A percentile compares a stretch with the other conserved stretches of the same genome.
Evolutionary conservation across 768 basidiomycete genomes (phyloP).

Genomic region (Leccinellum albellum): DNA sequence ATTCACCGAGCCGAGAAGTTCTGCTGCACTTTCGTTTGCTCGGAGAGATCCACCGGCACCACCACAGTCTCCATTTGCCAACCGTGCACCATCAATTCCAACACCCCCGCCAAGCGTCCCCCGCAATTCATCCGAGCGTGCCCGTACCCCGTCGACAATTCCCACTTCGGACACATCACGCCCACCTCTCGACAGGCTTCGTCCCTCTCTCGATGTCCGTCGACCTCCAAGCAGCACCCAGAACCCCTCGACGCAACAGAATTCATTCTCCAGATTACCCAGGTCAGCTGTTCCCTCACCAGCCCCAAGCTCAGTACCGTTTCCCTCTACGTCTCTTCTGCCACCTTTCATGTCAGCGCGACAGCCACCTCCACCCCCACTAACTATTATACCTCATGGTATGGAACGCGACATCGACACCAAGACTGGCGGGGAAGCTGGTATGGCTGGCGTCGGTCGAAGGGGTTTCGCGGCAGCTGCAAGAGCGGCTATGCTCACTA

Average conservation of each 20-base stretch:
- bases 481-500: conserved; percentile 52
- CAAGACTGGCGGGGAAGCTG: conserved; percentile 70
- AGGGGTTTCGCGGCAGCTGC: conserved; percentile 77
- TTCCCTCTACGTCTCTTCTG: conserved; percentile 9
- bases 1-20: conserved; percentile 15
- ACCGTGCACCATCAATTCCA: conserved; percentile 9
- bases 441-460: conserved; percentile 90
- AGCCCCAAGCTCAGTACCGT: conserved; percentile 9
- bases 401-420: conserved; percentile 51
- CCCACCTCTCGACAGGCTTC: conserved; percentile 18
- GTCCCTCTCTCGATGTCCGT: conserved; percentile 9
- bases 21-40: conserved; percentile 11
- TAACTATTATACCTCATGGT: conserved; percentile 8
- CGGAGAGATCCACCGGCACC: conserved; percentile 13
- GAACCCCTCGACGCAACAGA: conserved; percentile 3
- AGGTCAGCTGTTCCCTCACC: conserved; percentile 11
- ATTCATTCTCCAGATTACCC: conserved; percentile 6
- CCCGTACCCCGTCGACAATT: conserved; percentile 13
- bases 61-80: conserved; percentile 7
- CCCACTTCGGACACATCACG: conserved; percentile 12
- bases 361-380: conserved; percentile 17
- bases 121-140: conserved; percentile 16
- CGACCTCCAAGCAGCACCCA: conserved; percentile 16
- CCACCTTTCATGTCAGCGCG: conserved; percentile 11
- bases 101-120: conserved; percentile 7